phyloP scores from a whole-genome alignment of 495 filamentous ascomycete species.

The Aspergillus baeticus region DNA sequence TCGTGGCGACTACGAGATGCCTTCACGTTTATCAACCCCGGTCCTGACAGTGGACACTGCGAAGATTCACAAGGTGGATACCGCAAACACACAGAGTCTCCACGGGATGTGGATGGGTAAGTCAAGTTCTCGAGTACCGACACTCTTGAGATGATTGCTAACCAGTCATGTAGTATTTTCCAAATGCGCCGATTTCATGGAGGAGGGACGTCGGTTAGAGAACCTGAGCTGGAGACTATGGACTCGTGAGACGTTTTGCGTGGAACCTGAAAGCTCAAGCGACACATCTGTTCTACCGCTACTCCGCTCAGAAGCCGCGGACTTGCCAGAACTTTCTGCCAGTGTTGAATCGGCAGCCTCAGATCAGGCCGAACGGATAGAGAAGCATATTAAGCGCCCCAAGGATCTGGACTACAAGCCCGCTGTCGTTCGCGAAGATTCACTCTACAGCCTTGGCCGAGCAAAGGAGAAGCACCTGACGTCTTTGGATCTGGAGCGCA shows the following conservation, averaged over 20 bases:
- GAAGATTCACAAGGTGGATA: constrained; percentile 92
- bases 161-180: constrained; percentile 70
- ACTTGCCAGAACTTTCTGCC: constrained; percentile 83
- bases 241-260: constrained; percentile 96
- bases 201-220: constrained; percentile 87
- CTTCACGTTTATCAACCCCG: constrained; percentile 61
- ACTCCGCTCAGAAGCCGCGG: constrained; percentile 46
- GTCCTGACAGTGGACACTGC: constrained; percentile 82
- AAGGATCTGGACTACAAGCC: constrained; percentile 42
- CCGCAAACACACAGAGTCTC: constrained; percentile 85
- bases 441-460: constrained; percentile 54
- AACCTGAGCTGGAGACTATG: constrained; percentile 96
- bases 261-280: constrained; percentile 62
- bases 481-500: constrained; percentile 80
- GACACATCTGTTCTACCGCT: constrained; percentile 43
- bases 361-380: constrained; percentile 68
- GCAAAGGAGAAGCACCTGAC: constrained; percentile 89
- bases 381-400: constrained; percentile 58
- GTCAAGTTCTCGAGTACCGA: constrained; percentile 61
- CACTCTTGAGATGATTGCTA: not conserved
- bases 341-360: constrained; percentile 84
- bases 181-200: constrained; percentile 90
- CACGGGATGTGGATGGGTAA: constrained; percentile 98
- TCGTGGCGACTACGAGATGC: constrained; percentile 48
- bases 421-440: constrained; percentile 49